Conservation (phyloP, 2,329 filamentous ascomycete genomes). For the Metarhizium guizhouense region DNA sequence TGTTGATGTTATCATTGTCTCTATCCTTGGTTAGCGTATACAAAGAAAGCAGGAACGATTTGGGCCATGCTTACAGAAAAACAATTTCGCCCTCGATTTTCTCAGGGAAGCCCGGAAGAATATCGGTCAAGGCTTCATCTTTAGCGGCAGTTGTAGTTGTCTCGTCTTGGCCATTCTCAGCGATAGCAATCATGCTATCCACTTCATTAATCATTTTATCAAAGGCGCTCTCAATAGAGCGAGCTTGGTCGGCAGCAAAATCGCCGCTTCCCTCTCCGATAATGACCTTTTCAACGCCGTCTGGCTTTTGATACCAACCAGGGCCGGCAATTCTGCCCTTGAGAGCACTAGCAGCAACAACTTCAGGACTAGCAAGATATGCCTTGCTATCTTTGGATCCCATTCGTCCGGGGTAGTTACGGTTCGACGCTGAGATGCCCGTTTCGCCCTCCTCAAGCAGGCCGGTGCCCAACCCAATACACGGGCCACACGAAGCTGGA, state of each 20-base stretch:
- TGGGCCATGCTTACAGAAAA: constrained; percentile 39
- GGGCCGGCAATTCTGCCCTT: neutral
- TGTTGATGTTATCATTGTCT: constrained; percentile 77
- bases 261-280: constrained; percentile 63
- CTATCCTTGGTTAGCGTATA: neutral
- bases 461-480: constrained; percentile 66
- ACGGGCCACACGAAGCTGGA: constrained; percentile 63
- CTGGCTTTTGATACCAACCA: constrained; percentile 60
- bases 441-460: constrained; percentile 75
- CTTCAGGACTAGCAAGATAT: constrained; percentile 69
- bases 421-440: constrained; percentile 74
- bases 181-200: constrained; percentile 33
- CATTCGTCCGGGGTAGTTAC: constrained; percentile 70
- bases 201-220: constrained; percentile 62
- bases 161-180: neutral
- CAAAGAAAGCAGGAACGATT: too few species aligned
- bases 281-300: constrained; percentile 56
- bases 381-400: neutral
- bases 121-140: neutral
- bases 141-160: neutral
- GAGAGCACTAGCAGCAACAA: constrained; percentile 84
- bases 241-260: constrained; percentile 40
- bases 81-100: constrained; percentile 78
- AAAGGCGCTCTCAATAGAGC: constrained; percentile 49
- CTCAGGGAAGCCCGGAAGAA: constrained; percentile 68